Conservation (phyloP, 441 rosid genomes). For the Brassica balearica region DNA sequence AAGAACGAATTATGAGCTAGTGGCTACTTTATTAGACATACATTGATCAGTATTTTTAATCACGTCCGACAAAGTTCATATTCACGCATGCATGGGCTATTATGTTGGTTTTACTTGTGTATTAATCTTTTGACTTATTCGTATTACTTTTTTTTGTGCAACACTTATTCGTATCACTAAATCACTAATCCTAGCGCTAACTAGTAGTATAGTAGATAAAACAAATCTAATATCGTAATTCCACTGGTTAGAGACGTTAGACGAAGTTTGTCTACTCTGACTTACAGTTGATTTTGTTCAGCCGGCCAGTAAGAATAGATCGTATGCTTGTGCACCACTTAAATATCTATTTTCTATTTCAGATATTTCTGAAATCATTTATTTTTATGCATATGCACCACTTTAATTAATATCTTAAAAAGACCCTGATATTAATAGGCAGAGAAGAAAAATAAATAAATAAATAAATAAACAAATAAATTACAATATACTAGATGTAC, state of each 20-base stretch:
- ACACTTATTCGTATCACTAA: no score
- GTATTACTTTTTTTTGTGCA: no score
- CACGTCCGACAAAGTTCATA: constrained; percentile 12
- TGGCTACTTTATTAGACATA: constrained; percentile 36
- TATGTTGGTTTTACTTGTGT: constrained; percentile 8
- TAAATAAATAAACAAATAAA: background rate
- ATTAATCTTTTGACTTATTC: constrained; percentile 21
- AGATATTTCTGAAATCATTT: background rate
- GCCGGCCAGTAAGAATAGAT: background rate
- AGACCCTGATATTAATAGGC: background rate
- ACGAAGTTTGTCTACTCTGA: background rate
- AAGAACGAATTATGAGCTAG: constrained; percentile 16
- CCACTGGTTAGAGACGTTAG: background rate
- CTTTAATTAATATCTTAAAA: background rate
- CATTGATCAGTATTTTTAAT: constrained; percentile 26
- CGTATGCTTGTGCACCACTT: constrained; percentile 1
- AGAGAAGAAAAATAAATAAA: background rate
- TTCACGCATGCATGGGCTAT: background rate
- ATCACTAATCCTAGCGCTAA: background rate
- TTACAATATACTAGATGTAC: background rate
- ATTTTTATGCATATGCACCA: background rate
- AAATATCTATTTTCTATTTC: background rate
- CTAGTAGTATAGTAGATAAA: background rate
- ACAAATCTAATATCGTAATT: background rate
- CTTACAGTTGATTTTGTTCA: background rate